Conservation (phyloP, 805 yeast genomes). For the Cyberlindnera euphorbiiphila region DNA sequence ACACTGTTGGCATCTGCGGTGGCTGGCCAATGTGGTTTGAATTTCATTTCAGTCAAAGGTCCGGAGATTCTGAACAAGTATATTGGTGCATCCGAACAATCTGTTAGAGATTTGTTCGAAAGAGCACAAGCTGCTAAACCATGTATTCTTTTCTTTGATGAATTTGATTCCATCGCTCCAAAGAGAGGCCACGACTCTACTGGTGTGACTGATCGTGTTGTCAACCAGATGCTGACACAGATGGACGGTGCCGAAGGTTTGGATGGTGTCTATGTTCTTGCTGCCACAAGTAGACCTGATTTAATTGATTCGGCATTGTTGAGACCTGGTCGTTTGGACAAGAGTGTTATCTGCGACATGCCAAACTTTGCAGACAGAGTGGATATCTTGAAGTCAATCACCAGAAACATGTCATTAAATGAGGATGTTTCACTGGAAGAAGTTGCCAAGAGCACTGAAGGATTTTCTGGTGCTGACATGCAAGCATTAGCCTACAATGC, state of each 20-base stretch:
- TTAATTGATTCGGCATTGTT: constrained; percentile 90
- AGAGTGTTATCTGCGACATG: constrained; percentile 84
- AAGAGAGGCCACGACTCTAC: constrained; percentile 97
- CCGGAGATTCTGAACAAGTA: constrained; percentile 94
- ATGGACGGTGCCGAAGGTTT: constrained; percentile 99
- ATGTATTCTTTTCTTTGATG: constrained; percentile 89
- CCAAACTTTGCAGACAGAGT: constrained; percentile 68
- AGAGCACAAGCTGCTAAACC: constrained; percentile 95
- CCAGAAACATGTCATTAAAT: constrained; percentile 55
- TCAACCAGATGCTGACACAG: constrained; percentile 93
- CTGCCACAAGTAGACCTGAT: constrained; percentile 96
- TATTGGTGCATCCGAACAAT: constrained; percentile 96
- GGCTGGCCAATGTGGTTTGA: constrained; percentile 89
- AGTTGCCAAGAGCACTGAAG: constrained; percentile 60
- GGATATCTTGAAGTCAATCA: constrained; percentile 62
- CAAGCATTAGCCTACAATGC: constrained; percentile 93
- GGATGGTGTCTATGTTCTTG: constrained; percentile 93
- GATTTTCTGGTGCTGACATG: constrained; percentile 92
- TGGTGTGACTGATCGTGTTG: constrained; percentile 96
- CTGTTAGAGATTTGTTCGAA: constrained; percentile 88
- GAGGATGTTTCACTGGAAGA: constrained; percentile 45
- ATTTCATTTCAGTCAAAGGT: constrained; percentile 90
- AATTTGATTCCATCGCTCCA: constrained; percentile 95
- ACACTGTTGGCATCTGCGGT: constrained; percentile 90
- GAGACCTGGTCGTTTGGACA: constrained; percentile 95